These are phyloP conservation scores for Articulospora tetracladia DNA, from an alignment of 495 filamentous ascomycete genomes.

Conservation along the genomic window DNA sequence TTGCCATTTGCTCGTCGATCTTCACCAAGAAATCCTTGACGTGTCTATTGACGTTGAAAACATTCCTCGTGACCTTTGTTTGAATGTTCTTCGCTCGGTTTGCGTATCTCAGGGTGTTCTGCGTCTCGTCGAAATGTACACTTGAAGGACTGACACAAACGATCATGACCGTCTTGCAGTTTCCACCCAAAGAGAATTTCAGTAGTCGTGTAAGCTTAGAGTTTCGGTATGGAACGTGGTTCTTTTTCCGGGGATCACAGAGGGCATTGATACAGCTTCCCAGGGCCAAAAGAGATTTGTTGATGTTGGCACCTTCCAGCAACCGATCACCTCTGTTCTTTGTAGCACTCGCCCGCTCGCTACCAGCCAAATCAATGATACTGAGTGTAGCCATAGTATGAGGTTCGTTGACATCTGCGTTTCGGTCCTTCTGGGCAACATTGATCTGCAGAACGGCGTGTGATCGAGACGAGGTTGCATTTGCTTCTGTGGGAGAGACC, in stretches of 20 bases:
- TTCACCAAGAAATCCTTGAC: conserved; percentile 98
- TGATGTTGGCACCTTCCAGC: conserved; percentile 96
- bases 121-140: conserved; percentile 96
- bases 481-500: conserved; percentile 95
- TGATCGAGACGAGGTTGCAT: conserved; percentile 95
- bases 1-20: conserved; percentile 90
- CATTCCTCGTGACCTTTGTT: conserved; percentile 96
- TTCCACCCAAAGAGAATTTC: conserved; percentile 95
- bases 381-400: conserved; percentile 97
- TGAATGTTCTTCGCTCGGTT: conserved; percentile 99
- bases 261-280: conserved; percentile 99
- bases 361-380: conserved; percentile 96
- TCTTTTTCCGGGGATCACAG: conserved; percentile 87
- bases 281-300: conserved; percentile 91
- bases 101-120: conserved; percentile 96
- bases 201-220: conserved; percentile 94
- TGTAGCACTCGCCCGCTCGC: conserved; percentile 92
- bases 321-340: conserved; percentile 93
- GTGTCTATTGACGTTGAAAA: conserved; percentile 98
- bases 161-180: conserved; percentile 99
- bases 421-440: conserved; percentile 87
- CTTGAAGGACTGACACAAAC: conserved; percentile 97
- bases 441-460: conserved; percentile 99
- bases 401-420: conserved; percentile 89
- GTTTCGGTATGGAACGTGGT: conserved; percentile 96